Base-by-base conservation (phyloP, 176 grass and related monocot genomes). In the Avena sativa region DNA sequence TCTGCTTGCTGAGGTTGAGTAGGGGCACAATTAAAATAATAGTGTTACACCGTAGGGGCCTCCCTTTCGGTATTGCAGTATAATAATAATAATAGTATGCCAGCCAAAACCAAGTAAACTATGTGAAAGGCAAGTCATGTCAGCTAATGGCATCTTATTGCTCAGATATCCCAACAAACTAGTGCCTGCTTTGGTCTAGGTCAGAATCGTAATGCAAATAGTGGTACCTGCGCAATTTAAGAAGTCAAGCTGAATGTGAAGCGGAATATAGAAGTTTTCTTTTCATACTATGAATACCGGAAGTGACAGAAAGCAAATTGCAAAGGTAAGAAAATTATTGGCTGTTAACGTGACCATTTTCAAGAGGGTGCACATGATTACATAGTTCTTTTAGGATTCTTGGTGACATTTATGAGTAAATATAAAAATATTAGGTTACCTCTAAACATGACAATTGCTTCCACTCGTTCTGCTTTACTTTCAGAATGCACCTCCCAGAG, bases 401-500 rank as follows among this genome's bases (percentile, higher is more conserved):
- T 86, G 4, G 3, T 71, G 52, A 79, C 77, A 56, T 72, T 71
- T 53, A 20, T 79, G 67, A 71, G 48, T 44, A 72, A 62, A 15
- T 5, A 36, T 74, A 56, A 50, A 78, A 7, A 85, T 30, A 40
- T 85, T 84, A 34, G 5, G 20, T 36, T 80, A 77, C 73, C 13
- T 61, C 79, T 36, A 63, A 19, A 34, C 44, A 80, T 83, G 53
- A 8, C 84, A 51, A 15, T 84, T 77, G 83, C 17, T 83, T 51
- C 44, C 62, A 70, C 16, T 48, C 46, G 57, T 84, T 83, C n/a
- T 72, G 59, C 77, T 89, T 91, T 93, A 56, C 67, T 92, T 84
- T 86, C 85, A 98, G 96, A 93, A 89, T 87, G 58, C 49, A 16
- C 87, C 92, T 85, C 78, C 84, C 63, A 98, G 84, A 93, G 90